Evolutionary conservation across 306 rosid genomes (phyloP).

Genomic region (Sindora glabra): DNA sequence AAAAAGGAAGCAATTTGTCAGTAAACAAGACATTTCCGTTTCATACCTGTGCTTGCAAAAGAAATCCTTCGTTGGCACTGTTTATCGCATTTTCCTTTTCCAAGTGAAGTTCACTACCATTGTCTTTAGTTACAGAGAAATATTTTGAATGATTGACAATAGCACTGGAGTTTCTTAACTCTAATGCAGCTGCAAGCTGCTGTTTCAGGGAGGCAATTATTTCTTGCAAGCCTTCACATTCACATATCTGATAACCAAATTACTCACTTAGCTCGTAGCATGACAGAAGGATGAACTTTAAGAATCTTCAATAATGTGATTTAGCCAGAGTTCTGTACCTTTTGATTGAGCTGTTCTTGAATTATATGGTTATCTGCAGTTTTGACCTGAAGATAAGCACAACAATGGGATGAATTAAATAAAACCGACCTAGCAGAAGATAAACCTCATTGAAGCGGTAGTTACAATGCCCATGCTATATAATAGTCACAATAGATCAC

Average conservation of each 20-base stretch:
- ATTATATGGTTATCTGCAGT: conserved; percentile 87
- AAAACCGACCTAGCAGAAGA: neutral
- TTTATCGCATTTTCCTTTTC: conserved; percentile 27
- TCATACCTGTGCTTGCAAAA: conserved; percentile 58
- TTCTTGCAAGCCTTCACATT: conserved; percentile 73
- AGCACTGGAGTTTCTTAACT: conserved; percentile 37
- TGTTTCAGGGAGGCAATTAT: conserved; percentile 60
- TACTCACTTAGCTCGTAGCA: conserved; percentile 10
- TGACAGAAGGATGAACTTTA: neutral
- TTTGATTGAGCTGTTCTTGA: conserved; percentile 88
- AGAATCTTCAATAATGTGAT: neutral
- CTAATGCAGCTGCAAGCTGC: conserved; percentile 71
- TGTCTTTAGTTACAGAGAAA: conserved; percentile 24
- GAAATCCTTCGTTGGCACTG: conserved; percentile 31
- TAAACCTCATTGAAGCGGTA: conserved; percentile 1
- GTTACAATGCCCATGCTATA: conserved; percentile 10
- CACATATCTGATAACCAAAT: conserved; percentile 53
- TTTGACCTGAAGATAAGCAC: conserved; percentile 61
- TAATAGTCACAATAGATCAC: too few species aligned
- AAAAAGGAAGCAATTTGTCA: neutral
- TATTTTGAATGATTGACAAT: conserved; percentile 26
- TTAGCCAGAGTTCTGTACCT: conserved; percentile 36
- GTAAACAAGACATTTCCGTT: too few species aligned
- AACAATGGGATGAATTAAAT: conserved; percentile 15
- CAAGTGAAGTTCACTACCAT: conserved; percentile 20